Evolutionary conservation across 176 grass and related monocot genomes (phyloP).

Genomic region (Aegilops sharonensis): DNA sequence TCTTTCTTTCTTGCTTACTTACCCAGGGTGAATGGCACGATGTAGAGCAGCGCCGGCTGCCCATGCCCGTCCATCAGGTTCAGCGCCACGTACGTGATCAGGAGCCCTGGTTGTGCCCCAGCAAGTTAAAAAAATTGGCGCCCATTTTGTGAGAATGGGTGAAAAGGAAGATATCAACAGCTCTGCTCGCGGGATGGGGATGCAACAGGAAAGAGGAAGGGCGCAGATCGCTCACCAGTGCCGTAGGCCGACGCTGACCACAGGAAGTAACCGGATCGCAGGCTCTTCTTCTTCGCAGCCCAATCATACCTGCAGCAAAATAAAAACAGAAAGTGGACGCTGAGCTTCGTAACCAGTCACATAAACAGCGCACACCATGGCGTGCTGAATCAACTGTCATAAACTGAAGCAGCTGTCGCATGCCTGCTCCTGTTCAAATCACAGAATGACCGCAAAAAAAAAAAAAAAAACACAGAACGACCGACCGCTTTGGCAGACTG

Average conservation of each 20-base stretch:
- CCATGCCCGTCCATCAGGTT: slow-evolving; percentile 98
- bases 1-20: neutral
- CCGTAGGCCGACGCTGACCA: slow-evolving; percentile 94
- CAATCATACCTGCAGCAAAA: slow-evolving; percentile 69
- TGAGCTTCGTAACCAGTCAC: neutral
- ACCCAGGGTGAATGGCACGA: slow-evolving; percentile 95
- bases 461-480: neutral
- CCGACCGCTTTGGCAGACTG: neutral
- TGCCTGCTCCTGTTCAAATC: neutral
- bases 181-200: neutral
- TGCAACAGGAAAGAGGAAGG: too few relatives aligned
- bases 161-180: too few relatives aligned
- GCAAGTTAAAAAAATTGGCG: neutral
- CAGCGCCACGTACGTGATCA: slow-evolving; percentile 88
- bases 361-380: neutral
- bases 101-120: slow-evolving; percentile 52
- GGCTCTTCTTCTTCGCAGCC: slow-evolving; percentile 79
- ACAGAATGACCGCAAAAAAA: neutral
- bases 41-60: slow-evolving; percentile 93
- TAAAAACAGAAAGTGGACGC: neutral
- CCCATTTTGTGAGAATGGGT: neutral
- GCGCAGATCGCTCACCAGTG: slow-evolving; percentile 51
- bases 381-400: neutral
- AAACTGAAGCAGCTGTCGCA: too few relatives aligned
- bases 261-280: slow-evolving; percentile 84